Percentiles rank a stretch among this genome's conserved stretches.
phyloP scores from a whole-genome alignment of 306 rosid species.

The Trifolium pratense region DNA sequence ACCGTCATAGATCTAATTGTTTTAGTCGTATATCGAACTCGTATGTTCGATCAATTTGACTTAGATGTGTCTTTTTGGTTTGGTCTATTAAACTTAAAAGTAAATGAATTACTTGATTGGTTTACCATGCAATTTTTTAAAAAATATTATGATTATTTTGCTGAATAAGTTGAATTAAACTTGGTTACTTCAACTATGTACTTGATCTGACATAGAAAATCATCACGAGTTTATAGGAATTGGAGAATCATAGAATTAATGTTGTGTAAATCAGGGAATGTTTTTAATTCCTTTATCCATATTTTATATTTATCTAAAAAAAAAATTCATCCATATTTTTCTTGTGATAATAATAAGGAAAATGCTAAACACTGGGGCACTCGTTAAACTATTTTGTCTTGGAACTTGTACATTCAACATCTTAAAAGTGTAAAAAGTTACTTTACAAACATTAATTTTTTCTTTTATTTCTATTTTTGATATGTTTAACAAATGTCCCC shows the following conservation, averaged over 20 bases:
- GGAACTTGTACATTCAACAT: too few relatives aligned
- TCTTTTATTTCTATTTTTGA: too few relatives aligned
- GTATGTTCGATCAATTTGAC: too few relatives aligned
- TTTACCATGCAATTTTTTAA: background rate
- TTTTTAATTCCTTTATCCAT: background rate
- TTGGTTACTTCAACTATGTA: background rate
- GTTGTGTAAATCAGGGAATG: background rate
- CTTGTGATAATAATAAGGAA: background rate
- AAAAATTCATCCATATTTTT: background rate
- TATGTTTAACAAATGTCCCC: too few relatives aligned
- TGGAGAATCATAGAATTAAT: background rate
- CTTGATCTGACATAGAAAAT: conserved; percentile 6
- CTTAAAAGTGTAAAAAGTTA: too few relatives aligned
- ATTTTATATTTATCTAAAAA: too few relatives aligned
- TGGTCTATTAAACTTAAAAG: background rate
- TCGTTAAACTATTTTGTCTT: too few relatives aligned
- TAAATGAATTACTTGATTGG: background rate
- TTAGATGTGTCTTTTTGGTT: background rate
- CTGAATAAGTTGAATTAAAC: background rate
- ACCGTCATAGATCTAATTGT: background rate
- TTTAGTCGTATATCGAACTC: too few relatives aligned
- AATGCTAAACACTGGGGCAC: too few relatives aligned
- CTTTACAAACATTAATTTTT: too few relatives aligned
- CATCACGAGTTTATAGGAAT: background rate
- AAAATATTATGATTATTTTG: conserved; percentile 1